Evolutionary conservation across 805 yeast species (phyloP).

Genomic region (Wickerhamiella spandovensis): DNA sequence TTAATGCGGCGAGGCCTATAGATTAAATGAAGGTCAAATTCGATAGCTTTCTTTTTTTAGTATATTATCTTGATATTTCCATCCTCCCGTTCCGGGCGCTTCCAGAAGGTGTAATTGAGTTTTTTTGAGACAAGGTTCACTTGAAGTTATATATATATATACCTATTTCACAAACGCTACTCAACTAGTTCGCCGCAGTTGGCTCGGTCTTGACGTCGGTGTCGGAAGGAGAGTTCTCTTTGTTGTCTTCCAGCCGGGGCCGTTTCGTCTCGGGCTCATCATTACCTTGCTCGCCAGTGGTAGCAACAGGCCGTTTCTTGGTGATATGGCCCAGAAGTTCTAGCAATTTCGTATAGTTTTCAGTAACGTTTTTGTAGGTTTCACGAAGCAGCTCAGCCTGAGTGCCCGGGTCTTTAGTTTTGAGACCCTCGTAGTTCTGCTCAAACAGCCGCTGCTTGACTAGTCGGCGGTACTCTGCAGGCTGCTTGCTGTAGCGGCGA

Average conservation of each 20-base stretch:
- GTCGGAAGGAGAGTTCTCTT: background rate
- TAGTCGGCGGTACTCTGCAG: slow-evolving; percentile 32
- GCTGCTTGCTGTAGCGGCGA: slow-evolving; percentile 21
- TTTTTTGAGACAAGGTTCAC: no score
- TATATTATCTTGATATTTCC: no score
- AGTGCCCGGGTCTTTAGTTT: slow-evolving; percentile 56
- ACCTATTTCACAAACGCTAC: no score
- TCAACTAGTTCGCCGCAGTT: background rate
- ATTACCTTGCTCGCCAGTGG: no score
- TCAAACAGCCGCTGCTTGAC: slow-evolving; percentile 65
- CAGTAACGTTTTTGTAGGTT: slow-evolving; percentile 36
- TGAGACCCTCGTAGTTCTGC: slow-evolving; percentile 69
- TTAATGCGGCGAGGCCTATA: slow-evolving; percentile 1
- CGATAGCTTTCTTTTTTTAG: background rate
- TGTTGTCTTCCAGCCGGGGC: background rate
- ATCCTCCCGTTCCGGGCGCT: no score
- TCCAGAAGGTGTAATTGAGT: no score
- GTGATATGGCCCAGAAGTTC: background rate
- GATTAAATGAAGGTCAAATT: background rate
- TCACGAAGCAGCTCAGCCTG: slow-evolving; percentile 58
- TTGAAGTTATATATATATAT: no score
- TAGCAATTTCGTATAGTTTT: background rate
- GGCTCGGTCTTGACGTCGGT: background rate
- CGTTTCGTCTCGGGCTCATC: background rate
- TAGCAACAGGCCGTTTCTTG: background rate